Evolutionary conservation across 106 monocot species (phyloP).

Genomic region (Dendrobium officinale): DNA sequence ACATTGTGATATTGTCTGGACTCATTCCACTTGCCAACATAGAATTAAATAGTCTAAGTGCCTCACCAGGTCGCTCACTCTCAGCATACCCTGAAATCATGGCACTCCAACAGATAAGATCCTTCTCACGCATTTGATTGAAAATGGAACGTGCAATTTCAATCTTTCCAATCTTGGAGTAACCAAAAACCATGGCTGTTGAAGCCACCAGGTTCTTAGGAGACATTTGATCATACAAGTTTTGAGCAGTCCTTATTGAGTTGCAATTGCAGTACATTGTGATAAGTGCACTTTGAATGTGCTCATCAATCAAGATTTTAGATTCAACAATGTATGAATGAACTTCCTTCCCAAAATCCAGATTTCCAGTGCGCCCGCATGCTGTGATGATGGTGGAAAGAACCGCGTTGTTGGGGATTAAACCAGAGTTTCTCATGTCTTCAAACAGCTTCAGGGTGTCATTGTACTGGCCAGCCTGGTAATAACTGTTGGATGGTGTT

Average conservation of each 20-base stretch:
- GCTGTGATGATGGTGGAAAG: conserved; percentile 45
- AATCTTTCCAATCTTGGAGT: conserved; percentile 38
- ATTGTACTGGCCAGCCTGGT: conserved; percentile 42
- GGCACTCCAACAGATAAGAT: conserved; percentile 59
- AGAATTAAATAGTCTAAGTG: conserved; percentile 47
- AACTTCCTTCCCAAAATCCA: conserved; percentile 22
- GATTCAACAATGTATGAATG: conserved; percentile 39
- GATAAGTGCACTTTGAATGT: conserved; percentile 37
- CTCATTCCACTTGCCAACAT: conserved; percentile 29
- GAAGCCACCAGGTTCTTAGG: conserved; percentile 47
- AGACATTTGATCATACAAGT: conserved; percentile 35
- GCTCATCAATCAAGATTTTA: conserved; percentile 20
- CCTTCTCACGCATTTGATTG: conserved; percentile 36
- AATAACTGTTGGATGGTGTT: conserved; percentile 39
- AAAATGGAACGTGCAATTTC: conserved; percentile 45
- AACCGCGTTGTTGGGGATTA: conserved; percentile 28
- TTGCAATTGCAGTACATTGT: conserved; percentile 60
- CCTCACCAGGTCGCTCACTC: conserved; percentile 48
- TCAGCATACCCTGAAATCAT: conserved; percentile 61
- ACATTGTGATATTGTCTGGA: conserved; percentile 51
- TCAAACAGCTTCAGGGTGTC: conserved; percentile 62
- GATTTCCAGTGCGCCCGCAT: conserved; percentile 37
- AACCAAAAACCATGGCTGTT: conserved; percentile 62
- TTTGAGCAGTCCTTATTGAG: conserved; percentile 38
- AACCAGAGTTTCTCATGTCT: conserved; percentile 36